phyloP scores from a whole-genome alignment of 2,329 filamentous ascomycete species.

The Phialocephala sp. region DNA sequence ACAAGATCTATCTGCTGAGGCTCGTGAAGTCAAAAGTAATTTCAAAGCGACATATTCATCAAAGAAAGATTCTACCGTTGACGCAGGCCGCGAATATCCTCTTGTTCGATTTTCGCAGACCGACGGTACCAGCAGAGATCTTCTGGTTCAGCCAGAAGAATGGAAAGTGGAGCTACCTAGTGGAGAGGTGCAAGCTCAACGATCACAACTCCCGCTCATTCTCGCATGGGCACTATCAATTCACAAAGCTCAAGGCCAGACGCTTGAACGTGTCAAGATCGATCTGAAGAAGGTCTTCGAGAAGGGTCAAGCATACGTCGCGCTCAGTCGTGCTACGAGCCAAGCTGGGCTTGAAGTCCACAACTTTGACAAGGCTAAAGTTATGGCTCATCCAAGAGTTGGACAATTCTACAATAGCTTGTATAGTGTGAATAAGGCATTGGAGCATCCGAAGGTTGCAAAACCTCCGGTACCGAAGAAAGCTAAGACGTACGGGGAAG shows the following conservation, averaged over 20 bases:
- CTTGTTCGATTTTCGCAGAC: slow-evolving; percentile 82
- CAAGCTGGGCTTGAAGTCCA: slow-evolving; percentile 88
- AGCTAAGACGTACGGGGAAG: slow-evolving; percentile 29
- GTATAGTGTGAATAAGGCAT: slow-evolving; percentile 68
- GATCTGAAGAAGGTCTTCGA: slow-evolving; percentile 93
- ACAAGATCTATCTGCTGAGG: slow-evolving; percentile 44
- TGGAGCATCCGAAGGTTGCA: slow-evolving; percentile 41
- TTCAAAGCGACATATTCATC: slow-evolving; percentile 49
- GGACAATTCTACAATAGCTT: slow-evolving; percentile 84
- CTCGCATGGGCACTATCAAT: slow-evolving; percentile 97
- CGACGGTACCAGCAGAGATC: slow-evolving; percentile 75
- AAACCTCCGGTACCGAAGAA: slow-evolving; percentile 26
- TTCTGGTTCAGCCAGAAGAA: slow-evolving; percentile 84
- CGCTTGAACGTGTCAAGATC: slow-evolving; percentile 86
- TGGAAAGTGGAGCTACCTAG: slow-evolving; percentile 99
- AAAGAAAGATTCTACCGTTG: slow-evolving; percentile 45
- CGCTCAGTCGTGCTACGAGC: slow-evolving; percentile 87
- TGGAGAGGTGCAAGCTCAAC: slow-evolving; percentile 89
- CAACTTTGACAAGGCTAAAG: slow-evolving; percentile 86
- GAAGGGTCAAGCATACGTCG: slow-evolving; percentile 97
- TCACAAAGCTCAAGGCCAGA: slow-evolving; percentile 97
- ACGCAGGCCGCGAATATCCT: slow-evolving; percentile 69
- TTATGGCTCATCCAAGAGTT: slow-evolving; percentile 92
- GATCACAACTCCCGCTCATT: slow-evolving; percentile 84
- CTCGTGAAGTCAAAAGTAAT: slow-evolving; percentile 48